Evolutionary conservation across 2,329 filamentous ascomycete genomes (phyloP), one percentile per base, ranked within the genome.

Genomic region (Verticillium nonalfalfae): DNA sequence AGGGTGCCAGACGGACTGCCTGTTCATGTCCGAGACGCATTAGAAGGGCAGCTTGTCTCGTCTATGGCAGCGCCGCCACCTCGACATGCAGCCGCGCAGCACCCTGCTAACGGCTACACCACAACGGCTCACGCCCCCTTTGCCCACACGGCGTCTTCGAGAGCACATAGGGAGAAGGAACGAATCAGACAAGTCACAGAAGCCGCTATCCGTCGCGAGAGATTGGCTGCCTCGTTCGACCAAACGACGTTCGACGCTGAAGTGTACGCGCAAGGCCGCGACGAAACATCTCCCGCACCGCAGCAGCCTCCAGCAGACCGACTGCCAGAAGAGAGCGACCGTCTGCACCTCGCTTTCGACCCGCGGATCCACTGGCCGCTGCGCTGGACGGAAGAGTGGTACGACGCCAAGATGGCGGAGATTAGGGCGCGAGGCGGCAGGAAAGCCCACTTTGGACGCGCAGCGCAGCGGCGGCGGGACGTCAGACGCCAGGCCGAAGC

Each of bases 391-490:
- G 67, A 76, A 4, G 70, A 72, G 18, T 86, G 83, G 82, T 72
- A 78, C 58, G 68, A 66, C 14, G 68, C 71, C 15, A 87, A 85
- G 63, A 73, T 77, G 38, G 67, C 69, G 1, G 83, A 87, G 61
- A 85, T 87, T 35, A 67, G 71, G 45, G 69, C 69, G 1, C 79
- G 84, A 1, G 78, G 78, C 4, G 74, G 73, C 3, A 75, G 81
- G 18, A 87, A 87, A 65, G 72, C 69, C 5, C 81, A 80, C 65
- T 80, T 83, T 56, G 82, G 83, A 21, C 77, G 76, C 62, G 78
- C 75, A 0, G 69, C 72, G 0, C 68, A 74, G 56, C 75, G 79
- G 11, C 68, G 76, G 64, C 74, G 68, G 34, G 73, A 72, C 64
- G 65, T 73, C 57, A 69, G 64, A 7, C 62, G 64, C 9, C 66